Percentiles rank a stretch among this genome's conserved stretches.
phyloP scores from a whole-genome alignment of 495 filamentous ascomycete species.

The Evernia prunastri region DNA sequence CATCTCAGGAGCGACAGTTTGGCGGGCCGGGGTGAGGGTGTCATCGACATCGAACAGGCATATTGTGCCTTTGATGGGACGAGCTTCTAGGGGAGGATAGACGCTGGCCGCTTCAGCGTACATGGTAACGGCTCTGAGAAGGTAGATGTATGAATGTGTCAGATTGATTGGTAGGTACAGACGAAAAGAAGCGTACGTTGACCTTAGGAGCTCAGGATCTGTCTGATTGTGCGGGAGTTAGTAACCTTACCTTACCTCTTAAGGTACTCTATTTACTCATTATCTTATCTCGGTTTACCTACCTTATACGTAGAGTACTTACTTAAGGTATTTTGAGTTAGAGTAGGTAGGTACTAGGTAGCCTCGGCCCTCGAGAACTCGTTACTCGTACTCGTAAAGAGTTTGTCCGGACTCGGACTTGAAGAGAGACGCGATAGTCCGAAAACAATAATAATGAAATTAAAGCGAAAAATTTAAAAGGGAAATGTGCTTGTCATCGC shows the following conservation, averaged over 20 bases:
- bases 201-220: background rate
- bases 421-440: background rate
- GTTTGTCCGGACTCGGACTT: too few species aligned
- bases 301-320: background rate
- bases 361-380: too few species aligned
- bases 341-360: too few species aligned
- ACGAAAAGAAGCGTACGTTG: background rate
- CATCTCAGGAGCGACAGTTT: constrained; percentile 72
- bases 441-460: too few species aligned
- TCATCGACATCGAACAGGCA: constrained; percentile 90
- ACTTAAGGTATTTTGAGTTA: background rate
- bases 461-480: too few species aligned
- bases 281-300: too few species aligned
- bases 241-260: too few species aligned
- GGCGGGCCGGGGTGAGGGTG: constrained; percentile 73
- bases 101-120: constrained; percentile 42
- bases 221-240: too few species aligned
- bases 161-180: background rate
- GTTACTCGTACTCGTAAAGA: too few species aligned
- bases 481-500: background rate
- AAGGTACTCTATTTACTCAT: too few species aligned
- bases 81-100: constrained; percentile 70
- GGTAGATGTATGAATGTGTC: background rate
- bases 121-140: background rate
- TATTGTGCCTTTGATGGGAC: constrained; percentile 83